Evolutionary conservation across 1,284 basidiomycete species (phyloP).

Genomic region (Laetiporus sulphureus): DNA sequence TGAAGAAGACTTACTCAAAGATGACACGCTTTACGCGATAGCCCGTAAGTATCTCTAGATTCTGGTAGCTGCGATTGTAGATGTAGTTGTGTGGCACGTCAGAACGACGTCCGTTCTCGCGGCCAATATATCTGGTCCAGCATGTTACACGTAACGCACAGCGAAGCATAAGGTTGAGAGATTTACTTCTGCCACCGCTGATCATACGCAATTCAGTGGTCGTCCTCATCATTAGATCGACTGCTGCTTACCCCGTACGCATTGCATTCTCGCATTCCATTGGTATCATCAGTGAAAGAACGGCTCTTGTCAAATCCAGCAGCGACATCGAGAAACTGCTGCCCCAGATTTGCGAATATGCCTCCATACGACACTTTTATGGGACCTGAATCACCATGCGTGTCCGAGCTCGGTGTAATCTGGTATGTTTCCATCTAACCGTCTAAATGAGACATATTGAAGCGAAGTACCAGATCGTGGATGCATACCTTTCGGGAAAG

Average conservation of each 20-base stretch:
- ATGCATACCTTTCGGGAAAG: constrained; percentile 16
- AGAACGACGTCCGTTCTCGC: constrained; percentile 39
- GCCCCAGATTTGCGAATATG: constrained; percentile 15
- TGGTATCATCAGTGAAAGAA: constrained; percentile 16
- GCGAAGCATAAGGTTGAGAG: constrained; percentile 1
- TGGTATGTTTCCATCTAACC: constrained; percentile 47
- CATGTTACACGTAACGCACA: not conserved
- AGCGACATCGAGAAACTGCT: constrained; percentile 35
- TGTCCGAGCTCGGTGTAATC: constrained; percentile 21
- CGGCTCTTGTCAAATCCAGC: constrained; percentile 33
- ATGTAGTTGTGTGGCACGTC: constrained; percentile 53
- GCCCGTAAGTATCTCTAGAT: constrained; percentile 20
- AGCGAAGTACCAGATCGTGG: not conserved
- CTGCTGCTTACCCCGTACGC: constrained; percentile 19
- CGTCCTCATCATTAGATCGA: constrained; percentile 4
- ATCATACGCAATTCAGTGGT: not conserved
- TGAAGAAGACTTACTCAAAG: constrained; percentile 7
- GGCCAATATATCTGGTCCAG: constrained; percentile 40
- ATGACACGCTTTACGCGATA: constrained; percentile 22
- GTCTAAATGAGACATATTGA: not conserved
- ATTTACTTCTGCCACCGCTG: constrained; percentile 5
- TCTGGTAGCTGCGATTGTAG: constrained; percentile 36
- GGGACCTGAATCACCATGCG: constrained; percentile 19
- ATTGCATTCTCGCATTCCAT: constrained; percentile 20
- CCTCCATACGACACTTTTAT: constrained; percentile 22